phyloP scores from a whole-genome alignment of 768 basidiomycete species.

The Hypsizygus marmoreus region DNA sequence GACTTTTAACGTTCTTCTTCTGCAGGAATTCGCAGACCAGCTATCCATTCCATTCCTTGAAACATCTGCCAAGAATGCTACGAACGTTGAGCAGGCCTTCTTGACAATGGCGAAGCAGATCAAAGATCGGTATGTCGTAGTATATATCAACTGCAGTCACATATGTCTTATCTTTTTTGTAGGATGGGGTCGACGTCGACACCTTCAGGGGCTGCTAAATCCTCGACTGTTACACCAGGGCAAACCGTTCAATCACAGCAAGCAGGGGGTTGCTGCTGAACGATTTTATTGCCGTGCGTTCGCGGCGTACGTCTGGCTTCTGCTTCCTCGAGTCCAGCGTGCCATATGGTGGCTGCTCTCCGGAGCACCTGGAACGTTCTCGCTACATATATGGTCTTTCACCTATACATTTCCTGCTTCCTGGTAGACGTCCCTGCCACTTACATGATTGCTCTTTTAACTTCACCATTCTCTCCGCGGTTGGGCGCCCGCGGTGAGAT shows the following conservation, averaged over 20 bases:
- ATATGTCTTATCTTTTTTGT: constrained; percentile 2
- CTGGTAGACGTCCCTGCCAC: constrained; percentile 31
- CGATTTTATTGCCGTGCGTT: constrained; percentile 9
- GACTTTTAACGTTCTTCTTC: too few species aligned
- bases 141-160: neutral
- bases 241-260: constrained; percentile 80
- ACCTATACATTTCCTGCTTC: constrained; percentile 37
- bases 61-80: constrained; percentile 98
- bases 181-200: constrained; percentile 88
- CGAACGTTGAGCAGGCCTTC: constrained; percentile 99
- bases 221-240: constrained; percentile 81
- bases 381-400: constrained; percentile 35
- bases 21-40: constrained; percentile 92
- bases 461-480: constrained; percentile 13
- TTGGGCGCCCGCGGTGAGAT: constrained; percentile 17
- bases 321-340: constrained; percentile 1
- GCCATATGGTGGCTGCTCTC: constrained; percentile 15
- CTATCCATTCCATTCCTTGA: constrained; percentile 93
- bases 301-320: neutral
- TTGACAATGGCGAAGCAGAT: constrained; percentile 98
- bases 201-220: constrained; percentile 74
- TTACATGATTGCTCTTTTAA: constrained; percentile 12
- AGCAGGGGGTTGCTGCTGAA: constrained; percentile 79
- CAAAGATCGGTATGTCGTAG: constrained; percentile 71
- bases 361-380: constrained; percentile 20